phyloP scores from a whole-genome alignment of 805 yeast species.

The Suhomyces prunicola region DNA sequence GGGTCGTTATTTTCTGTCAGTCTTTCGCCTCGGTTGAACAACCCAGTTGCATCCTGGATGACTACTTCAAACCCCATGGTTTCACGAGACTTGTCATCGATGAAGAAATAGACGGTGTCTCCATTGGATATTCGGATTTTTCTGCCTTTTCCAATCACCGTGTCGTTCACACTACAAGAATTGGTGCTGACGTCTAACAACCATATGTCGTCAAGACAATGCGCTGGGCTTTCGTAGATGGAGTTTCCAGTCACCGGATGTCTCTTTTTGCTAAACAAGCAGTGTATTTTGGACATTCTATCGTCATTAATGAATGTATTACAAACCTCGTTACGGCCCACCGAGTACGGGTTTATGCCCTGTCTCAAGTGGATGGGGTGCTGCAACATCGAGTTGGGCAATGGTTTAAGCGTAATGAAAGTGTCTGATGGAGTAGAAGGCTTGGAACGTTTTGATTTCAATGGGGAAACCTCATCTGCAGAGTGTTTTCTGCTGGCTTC shows the following conservation, averaged over 20 bases:
- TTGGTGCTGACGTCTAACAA: conserved; percentile 76
- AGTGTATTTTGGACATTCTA: conserved; percentile 81
- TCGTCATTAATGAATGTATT: conserved; percentile 65
- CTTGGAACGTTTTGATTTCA: not conserved
- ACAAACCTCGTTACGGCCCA: conserved; percentile 70
- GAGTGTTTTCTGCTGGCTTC: conserved; percentile 3
- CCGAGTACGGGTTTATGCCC: conserved; percentile 60
- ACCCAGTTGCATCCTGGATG: conserved; percentile 60
- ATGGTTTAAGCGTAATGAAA: conserved; percentile 44
- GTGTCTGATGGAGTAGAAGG: conserved; percentile 50
- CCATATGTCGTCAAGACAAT: conserved; percentile 74
- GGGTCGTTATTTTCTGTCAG: not conserved
- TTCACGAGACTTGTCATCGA: conserved; percentile 53
- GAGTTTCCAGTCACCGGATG: conserved; percentile 52
- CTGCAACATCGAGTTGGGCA: conserved; percentile 38
- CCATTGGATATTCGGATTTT: conserved; percentile 61
- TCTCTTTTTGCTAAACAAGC: conserved; percentile 60
- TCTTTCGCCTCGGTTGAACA: conserved; percentile 50
- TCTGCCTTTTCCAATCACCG: conserved; percentile 56
- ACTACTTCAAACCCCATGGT: conserved; percentile 52
- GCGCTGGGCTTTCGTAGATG: conserved; percentile 68
- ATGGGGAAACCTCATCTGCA: conserved; percentile 1
- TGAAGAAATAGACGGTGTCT: conserved; percentile 64
- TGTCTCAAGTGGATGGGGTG: conserved; percentile 60
- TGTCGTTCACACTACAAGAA: conserved; percentile 67